phyloP scores from a whole-genome alignment of 305 asterid genomes.

The Fraxinus albicans region DNA sequence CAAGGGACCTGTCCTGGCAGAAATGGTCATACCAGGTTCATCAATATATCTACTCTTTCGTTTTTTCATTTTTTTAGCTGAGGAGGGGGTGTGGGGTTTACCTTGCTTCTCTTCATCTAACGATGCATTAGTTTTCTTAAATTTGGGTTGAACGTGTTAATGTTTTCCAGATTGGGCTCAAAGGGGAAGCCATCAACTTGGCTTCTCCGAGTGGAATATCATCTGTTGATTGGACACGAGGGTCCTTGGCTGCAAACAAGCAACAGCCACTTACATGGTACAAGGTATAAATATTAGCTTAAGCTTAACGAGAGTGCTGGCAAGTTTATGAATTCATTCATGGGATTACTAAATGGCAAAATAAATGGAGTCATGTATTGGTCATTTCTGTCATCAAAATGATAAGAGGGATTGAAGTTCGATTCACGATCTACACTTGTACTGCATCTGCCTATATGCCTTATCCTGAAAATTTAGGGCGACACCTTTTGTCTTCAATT shows the following conservation, averaged over 20 bases:
- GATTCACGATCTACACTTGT: neutral
- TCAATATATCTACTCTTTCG: neutral
- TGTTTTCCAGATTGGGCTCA: slow-evolving; percentile 65
- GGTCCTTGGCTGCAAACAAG: slow-evolving; percentile 37
- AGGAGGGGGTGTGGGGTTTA: neutral
- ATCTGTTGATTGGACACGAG: slow-evolving; percentile 61
- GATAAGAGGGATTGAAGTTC: neutral
- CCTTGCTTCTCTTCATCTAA: slow-evolving; percentile 7
- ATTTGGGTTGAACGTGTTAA: neutral
- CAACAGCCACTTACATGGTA: slow-evolving; percentile 86
- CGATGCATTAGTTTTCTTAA: slow-evolving; percentile 11
- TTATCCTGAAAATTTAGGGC: neutral
- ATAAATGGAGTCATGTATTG: neutral
- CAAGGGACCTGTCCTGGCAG: slow-evolving; percentile 68
- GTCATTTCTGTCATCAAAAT: neutral
- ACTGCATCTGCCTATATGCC: neutral
- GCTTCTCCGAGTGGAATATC: slow-evolving; percentile 56
- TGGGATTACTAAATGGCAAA: neutral
- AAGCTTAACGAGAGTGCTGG: neutral
- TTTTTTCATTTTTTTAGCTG: neutral
- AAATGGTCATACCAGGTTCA: slow-evolving; percentile 94
- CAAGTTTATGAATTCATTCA: neutral
- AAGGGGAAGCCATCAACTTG: slow-evolving; percentile 78
- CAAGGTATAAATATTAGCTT: slow-evolving; percentile 57
- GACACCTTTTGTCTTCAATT: neutral